Base-by-base conservation (phyloP, 805 yeast species). In the Metschnikowia lochheadii region DNA sequence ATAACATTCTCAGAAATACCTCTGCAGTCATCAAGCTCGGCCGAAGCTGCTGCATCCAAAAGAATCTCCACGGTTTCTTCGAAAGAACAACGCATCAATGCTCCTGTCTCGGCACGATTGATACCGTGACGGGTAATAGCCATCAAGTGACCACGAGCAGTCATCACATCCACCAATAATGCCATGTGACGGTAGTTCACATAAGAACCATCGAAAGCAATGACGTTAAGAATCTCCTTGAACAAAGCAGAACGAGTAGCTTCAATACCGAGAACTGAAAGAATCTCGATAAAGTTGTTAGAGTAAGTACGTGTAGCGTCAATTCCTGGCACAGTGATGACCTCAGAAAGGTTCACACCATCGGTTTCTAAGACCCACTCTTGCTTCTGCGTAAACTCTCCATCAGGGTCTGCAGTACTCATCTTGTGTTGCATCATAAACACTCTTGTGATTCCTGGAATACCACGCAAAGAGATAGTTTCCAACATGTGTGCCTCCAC, bases 111-210 rank as follows among this genome's bases (percentile, higher is more conserved):
- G 36, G 96, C 87, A 74, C 99, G 85, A 72, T 94, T 94, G 72
- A 94, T 92, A 81, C 99, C 99, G 67, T 94, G 99, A 81, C 99
- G 95, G 40, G 98, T 92, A 63, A 94, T 91, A 38, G 99, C 98
- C 88, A 95, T 92, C 70, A 94, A 78, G 66, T 92, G 96, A 64
- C 99, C 99, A 65, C 96, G 85, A 37, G 96, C 88, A 2, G 99
- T 94, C 99, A 94, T 94, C 36, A 91, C 95, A 76, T 94, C 99
- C 52, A 94, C 98, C 62, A 94, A 79, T 62, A 94, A 76, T 4
- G 99, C 97, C 94, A 94, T 86, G 65, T 94, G 99, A 74, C 99
- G 85, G 74, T 94, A 94, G 72, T 94, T 94, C 55, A 94, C 99
- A 64, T 94, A 94, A 36, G 99, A 91, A 87, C 99, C 99, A 80